phyloP scores from a whole-genome alignment of 345 rosid genomes.

The Bruguiera gymnorhiza region DNA sequence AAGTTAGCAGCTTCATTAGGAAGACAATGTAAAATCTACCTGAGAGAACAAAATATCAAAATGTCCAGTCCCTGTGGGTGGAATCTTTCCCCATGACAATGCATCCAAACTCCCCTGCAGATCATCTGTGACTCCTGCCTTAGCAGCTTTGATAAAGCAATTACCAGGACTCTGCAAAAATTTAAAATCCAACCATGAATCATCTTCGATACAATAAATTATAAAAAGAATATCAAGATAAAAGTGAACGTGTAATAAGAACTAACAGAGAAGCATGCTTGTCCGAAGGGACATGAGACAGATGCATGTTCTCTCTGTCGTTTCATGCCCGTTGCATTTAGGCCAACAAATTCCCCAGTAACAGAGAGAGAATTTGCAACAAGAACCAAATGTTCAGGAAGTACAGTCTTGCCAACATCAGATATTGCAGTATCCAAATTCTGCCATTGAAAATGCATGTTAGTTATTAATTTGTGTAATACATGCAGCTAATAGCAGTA shows the following conservation, averaged over 20 bases:
- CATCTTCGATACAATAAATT: conserved; percentile 1
- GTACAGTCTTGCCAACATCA: conserved; percentile 72
- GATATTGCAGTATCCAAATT: conserved; percentile 69
- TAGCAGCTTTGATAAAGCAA: conserved; percentile 80
- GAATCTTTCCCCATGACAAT: conserved; percentile 81
- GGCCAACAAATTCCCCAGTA: conserved; percentile 86
- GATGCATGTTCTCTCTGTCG: conserved; percentile 60
- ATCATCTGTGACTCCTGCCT: conserved; percentile 56
- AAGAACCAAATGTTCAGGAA: conserved; percentile 64
- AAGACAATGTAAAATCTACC: conserved; percentile 39
- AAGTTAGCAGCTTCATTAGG: conserved; percentile 2
- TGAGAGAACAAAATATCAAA: conserved; percentile 66
- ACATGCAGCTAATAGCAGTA: background rate
- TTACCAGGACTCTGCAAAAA: conserved; percentile 72
- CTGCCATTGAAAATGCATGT: conserved; percentile 35
- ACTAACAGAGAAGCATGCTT: conserved; percentile 92
- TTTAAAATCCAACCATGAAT: conserved; percentile 10
- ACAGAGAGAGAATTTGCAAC: conserved; percentile 63
- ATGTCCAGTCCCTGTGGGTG: conserved; percentile 66
- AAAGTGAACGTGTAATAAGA: background rate
- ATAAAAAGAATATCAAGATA: background rate
- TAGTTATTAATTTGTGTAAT: background rate
- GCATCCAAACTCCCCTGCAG: conserved; percentile 82
- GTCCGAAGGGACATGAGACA: conserved; percentile 67
- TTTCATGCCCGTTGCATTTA: conserved; percentile 68